Percentiles rank a stretch among this genome's conserved stretches.
Conservation (phyloP, 306 rosid species). For the Bauhinia variegata region DNA sequence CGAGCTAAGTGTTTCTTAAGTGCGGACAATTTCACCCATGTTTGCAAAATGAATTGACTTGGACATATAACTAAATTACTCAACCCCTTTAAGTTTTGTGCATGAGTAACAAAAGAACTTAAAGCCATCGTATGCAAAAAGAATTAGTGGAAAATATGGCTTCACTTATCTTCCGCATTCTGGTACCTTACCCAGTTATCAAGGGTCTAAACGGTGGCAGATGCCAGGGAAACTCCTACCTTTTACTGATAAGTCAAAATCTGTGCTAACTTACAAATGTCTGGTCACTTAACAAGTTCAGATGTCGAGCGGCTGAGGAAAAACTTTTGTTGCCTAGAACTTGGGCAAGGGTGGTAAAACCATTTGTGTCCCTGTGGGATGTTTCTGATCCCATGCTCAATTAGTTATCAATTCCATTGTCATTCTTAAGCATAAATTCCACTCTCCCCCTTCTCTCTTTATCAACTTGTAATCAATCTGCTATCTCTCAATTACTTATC, state of each 20-base stretch:
- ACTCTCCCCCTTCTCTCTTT: slow-evolving; percentile 23
- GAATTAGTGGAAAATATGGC: slow-evolving; percentile 2
- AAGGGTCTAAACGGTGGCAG: slow-evolving; percentile 19
- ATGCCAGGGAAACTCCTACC: not conserved
- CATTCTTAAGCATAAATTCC: slow-evolving; percentile 26
- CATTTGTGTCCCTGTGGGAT: slow-evolving; percentile 19
- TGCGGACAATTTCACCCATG: slow-evolving; percentile 1
- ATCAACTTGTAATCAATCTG: slow-evolving; percentile 19
- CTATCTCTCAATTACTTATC: slow-evolving; percentile 6
- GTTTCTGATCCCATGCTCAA: not conserved
- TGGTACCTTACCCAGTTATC: slow-evolving; percentile 20
- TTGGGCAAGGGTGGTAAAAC: slow-evolving; percentile 4
- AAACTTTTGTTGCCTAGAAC: not conserved
- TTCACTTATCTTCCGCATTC: slow-evolving; percentile 8
- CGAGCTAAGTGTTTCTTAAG: not conserved
- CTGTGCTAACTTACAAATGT: slow-evolving; percentile 9
- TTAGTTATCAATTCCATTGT: slow-evolving; percentile 9
- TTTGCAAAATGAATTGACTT: no score
- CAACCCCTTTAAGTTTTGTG: not conserved
- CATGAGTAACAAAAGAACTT: slow-evolving; percentile 3
- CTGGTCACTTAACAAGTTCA: slow-evolving; percentile 14
- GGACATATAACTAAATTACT: not conserved
- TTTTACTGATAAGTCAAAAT: not conserved
- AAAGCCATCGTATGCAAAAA: slow-evolving; percentile 9
- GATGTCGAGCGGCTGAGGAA: slow-evolving; percentile 15